Evolutionary conservation across 169 alveolate species (phyloP).

Genomic region (Eimeria acervulina): DNA sequence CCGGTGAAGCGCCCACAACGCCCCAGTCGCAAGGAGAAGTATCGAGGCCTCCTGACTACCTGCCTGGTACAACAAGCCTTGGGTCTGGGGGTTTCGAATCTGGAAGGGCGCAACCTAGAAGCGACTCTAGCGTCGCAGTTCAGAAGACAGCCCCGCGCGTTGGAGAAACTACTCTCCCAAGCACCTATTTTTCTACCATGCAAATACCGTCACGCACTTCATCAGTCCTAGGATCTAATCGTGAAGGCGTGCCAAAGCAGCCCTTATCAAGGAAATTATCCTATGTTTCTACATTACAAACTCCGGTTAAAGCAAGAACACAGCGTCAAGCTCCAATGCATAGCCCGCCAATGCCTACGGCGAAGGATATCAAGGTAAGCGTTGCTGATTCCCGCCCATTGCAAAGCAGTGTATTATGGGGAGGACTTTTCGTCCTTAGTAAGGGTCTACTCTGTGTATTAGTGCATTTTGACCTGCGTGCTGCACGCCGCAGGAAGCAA

Average conservation of each 20-base stretch:
- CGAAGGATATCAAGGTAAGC: not conserved
- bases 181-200: not conserved
- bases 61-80: not conserved
- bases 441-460: not conserved
- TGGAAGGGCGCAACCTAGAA: not conserved
- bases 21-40: not conserved
- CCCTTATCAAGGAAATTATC: not conserved
- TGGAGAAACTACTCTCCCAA: not conserved
- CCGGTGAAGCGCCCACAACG: not conserved
- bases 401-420: too few relatives aligned
- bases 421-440: not conserved
- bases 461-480: not conserved
- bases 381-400: not conserved
- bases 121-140: not conserved
- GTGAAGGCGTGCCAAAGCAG: not conserved
- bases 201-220: not conserved
- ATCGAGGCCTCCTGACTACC: not conserved
- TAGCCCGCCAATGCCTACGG: not conserved
- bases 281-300: not conserved
- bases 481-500: slow-evolving; percentile 14
- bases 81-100: not conserved
- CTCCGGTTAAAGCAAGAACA: not conserved
- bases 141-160: not conserved
- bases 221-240: not conserved
- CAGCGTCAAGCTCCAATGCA: not conserved